Evolutionary conservation across 2,329 filamentous ascomycete genomes (phyloP).

Genomic region (Rugonectria rugulosa): DNA sequence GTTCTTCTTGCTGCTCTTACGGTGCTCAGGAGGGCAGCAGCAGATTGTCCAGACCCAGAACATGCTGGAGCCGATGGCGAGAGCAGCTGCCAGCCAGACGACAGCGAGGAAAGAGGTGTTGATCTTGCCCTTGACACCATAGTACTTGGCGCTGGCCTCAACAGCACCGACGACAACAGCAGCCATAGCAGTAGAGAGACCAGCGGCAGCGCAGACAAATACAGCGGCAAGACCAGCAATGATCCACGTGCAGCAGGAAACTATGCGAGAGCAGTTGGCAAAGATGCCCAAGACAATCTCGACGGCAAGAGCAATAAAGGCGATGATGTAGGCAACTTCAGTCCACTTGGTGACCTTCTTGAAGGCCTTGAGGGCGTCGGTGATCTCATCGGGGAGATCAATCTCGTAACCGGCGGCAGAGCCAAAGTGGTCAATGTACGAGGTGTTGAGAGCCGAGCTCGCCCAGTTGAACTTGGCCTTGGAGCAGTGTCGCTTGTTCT

Average conservation of each 20-base stretch:
- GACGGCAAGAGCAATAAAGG: constrained; percentile 71
- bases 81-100: constrained; percentile 82
- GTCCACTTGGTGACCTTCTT: constrained; percentile 80
- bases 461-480: constrained; percentile 79
- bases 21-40: constrained; percentile 67
- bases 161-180: constrained; percentile 67
- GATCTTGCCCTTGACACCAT: constrained; percentile 72
- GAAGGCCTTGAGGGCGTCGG: constrained; percentile 75
- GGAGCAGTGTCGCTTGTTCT: constrained; percentile 69
- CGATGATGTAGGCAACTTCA: constrained; percentile 79
- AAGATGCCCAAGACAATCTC: constrained; percentile 83
- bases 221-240: constrained; percentile 69
- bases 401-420: constrained; percentile 60
- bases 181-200: constrained; percentile 78
- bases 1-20: constrained; percentile 45
- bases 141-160: constrained; percentile 67
- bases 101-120: constrained; percentile 74
- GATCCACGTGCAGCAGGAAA: constrained; percentile 84
- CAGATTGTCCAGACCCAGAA: constrained; percentile 95
- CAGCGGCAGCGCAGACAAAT: constrained; percentile 67
- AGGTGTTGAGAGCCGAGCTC: constrained; percentile 72
- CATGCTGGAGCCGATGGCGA: constrained; percentile 76
- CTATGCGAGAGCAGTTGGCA: constrained; percentile 81
- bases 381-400: constrained; percentile 72
- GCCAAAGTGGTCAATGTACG: constrained; percentile 60